Percentiles rank a stretch among this genome's conserved stretches.
phyloP scores from a whole-genome alignment of 2,329 filamentous ascomycete genomes.

The Aspergillus candidus region DNA sequence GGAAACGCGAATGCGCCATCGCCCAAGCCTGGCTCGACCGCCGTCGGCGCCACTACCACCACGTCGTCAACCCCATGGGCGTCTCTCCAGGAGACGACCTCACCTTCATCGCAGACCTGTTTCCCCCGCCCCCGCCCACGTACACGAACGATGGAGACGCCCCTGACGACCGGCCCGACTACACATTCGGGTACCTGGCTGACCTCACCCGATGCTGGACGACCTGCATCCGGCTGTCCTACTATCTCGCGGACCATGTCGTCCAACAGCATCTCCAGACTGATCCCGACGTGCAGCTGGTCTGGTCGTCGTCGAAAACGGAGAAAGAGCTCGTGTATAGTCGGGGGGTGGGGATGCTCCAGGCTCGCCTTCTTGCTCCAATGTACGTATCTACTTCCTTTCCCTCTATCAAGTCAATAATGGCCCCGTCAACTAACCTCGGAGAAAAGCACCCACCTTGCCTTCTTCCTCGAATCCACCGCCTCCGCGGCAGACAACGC shows the following conservation, averaged over 20 bases:
- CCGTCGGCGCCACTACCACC: conserved; percentile 6
- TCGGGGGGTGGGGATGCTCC: conserved; percentile 16
- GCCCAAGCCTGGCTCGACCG: conserved; percentile 16
- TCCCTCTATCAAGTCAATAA: background rate
- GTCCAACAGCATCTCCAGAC: conserved; percentile 19
- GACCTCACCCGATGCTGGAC: conserved; percentile 21
- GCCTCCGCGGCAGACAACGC: conserved; percentile 7
- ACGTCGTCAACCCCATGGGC: background rate
- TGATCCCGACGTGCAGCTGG: conserved; percentile 10
- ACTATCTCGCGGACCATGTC: conserved; percentile 19
- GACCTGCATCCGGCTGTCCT: conserved; percentile 22
- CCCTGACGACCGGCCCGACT: conserved; percentile 16
- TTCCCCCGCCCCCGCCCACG: conserved; percentile 22
- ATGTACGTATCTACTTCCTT: conserved; percentile 11
- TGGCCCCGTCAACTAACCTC: background rate
- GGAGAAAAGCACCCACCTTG: conserved; percentile 13
- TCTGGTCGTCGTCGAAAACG: conserved; percentile 20
- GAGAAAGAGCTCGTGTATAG: conserved; percentile 22
- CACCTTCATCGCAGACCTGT: conserved; percentile 21
- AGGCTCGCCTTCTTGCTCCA: conserved; percentile 16
- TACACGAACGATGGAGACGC: conserved; percentile 12
- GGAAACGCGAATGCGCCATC: conserved; percentile 17
- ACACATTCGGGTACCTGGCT: conserved; percentile 21
- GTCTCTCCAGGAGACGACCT: conserved; percentile 20
- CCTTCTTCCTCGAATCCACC: conserved; percentile 20